Conservation (phyloP, 352 stramenopile species). For the Pythium coloratum region DNA sequence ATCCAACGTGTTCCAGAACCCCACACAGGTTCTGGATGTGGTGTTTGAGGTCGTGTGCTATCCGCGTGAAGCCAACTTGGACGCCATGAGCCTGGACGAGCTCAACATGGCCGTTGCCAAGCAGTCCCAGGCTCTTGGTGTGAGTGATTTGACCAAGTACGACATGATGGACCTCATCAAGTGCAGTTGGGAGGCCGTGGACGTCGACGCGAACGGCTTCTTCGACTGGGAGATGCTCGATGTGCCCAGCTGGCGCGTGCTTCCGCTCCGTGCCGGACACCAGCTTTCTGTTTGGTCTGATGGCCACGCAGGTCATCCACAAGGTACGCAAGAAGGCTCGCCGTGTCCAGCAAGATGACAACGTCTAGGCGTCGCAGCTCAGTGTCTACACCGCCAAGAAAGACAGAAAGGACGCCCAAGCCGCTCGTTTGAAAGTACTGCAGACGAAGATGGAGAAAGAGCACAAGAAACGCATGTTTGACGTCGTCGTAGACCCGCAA, state of each 20-base stretch:
- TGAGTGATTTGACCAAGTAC: constrained; percentile 81
- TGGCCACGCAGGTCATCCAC: constrained; percentile 75
- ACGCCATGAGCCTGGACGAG: constrained; percentile 81
- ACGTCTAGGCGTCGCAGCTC: constrained; percentile 52
- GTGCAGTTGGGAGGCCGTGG: constrained; percentile 42
- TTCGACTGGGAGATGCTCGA: constrained; percentile 76
- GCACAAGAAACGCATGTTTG: constrained; percentile 53
- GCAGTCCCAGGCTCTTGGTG: constrained; percentile 66
- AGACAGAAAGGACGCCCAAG: constrained; percentile 79
- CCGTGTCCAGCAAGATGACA: constrained; percentile 47
- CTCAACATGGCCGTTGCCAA: constrained; percentile 76
- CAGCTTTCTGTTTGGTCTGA: constrained; percentile 74
- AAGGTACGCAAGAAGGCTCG: constrained; percentile 64
- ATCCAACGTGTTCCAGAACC: constrained; percentile 55
- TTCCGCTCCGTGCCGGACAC: constrained; percentile 73
- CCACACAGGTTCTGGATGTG: constrained; percentile 62
- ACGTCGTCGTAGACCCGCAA: constrained; percentile 65
- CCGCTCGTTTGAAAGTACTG: constrained; percentile 63
- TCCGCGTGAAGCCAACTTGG: constrained; percentile 77
- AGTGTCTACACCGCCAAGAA: constrained; percentile 83
- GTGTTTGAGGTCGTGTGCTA: constrained; percentile 84
- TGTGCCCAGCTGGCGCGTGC: constrained; percentile 56
- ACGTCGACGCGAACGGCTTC: constrained; percentile 28
- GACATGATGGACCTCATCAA: constrained; percentile 69
- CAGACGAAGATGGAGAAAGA: constrained; percentile 53